phyloP scores from a whole-genome alignment of 1,139 yeast species.

The Neolecta irregularis region DNA sequence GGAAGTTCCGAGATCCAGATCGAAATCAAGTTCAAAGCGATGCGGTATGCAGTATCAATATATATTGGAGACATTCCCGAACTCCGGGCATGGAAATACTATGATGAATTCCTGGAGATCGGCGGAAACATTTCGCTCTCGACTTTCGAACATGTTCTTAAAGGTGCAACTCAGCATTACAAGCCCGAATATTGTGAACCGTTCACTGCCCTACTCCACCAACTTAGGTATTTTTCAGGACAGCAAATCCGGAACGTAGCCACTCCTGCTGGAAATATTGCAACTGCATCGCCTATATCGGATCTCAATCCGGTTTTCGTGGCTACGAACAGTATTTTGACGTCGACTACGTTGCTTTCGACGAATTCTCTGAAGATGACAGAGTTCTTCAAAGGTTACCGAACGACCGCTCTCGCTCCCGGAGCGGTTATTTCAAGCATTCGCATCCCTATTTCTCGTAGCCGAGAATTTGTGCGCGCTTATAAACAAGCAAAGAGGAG shows the following conservation, averaged over 20 bases:
- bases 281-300: slow-evolving; percentile 36
- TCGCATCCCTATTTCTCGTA: slow-evolving; percentile 27
- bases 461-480: slow-evolving; percentile 26
- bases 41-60: slow-evolving; percentile 27
- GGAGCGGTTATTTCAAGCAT: slow-evolving; percentile 26
- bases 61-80: slow-evolving; percentile 31
- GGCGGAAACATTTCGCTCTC: slow-evolving; percentile 31
- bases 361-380: slow-evolving; percentile 25
- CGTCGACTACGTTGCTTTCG: slow-evolving; percentile 24
- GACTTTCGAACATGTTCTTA: slow-evolving; percentile 25
- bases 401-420: slow-evolving; percentile 27
- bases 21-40: slow-evolving; percentile 31
- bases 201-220: slow-evolving; percentile 27
- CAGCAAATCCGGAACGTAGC: slow-evolving; percentile 35
- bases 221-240: slow-evolving; percentile 33
- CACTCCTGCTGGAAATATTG: slow-evolving; percentile 34
- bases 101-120: slow-evolving; percentile 3
- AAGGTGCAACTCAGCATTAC: slow-evolving; percentile 16
- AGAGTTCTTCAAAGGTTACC: slow-evolving; percentile 30
- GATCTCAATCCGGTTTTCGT: slow-evolving; percentile 33
- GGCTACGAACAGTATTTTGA: slow-evolving; percentile 27
- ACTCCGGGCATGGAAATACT: slow-evolving; percentile 23
- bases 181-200: slow-evolving; percentile 19
- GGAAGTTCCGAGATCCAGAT: slow-evolving; percentile 36
- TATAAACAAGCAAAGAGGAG: slow-evolving; percentile 34